These are phyloP conservation scores for Boletus eberwhitei DNA, from an alignment of 768 basidiomycete genomes.

Conservation along the genomic window DNA sequence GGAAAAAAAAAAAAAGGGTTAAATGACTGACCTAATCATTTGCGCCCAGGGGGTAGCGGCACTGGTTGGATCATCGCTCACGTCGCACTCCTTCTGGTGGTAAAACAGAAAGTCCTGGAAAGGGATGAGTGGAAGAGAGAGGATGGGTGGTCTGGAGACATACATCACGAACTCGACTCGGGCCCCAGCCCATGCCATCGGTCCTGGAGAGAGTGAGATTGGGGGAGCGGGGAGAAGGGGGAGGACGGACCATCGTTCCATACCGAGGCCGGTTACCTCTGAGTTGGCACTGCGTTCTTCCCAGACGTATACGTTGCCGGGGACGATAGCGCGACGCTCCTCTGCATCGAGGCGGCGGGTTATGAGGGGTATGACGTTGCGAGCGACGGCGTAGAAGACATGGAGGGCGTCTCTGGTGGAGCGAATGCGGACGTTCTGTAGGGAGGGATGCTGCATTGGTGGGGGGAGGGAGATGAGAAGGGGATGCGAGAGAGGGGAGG, in stretches of 20 bases:
- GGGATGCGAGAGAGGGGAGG: slow-evolving; percentile 22
- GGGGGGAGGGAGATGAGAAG: slow-evolving; percentile 26
- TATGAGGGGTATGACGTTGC: slow-evolving; percentile 66
- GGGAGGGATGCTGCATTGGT: slow-evolving; percentile 71
- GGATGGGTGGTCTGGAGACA: background rate
- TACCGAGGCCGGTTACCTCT: slow-evolving; percentile 78
- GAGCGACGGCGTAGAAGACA: slow-evolving; percentile 76
- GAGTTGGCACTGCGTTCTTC: slow-evolving; percentile 83
- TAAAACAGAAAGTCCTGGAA: slow-evolving; percentile 54
- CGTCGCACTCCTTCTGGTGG: slow-evolving; percentile 46
- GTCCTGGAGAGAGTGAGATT: slow-evolving; percentile 35
- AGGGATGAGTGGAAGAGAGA: slow-evolving; percentile 3
- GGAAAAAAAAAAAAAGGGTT: slow-evolving; percentile 12
- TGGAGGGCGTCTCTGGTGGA: slow-evolving; percentile 78
- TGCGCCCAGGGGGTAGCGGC: slow-evolving; percentile 72
- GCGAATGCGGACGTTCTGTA: slow-evolving; percentile 72
- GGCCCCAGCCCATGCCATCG: slow-evolving; percentile 80
- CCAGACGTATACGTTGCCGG: slow-evolving; percentile 86
- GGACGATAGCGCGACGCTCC: slow-evolving; percentile 66
- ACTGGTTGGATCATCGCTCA: slow-evolving; percentile 36
- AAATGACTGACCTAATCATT: slow-evolving; percentile 56
- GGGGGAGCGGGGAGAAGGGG: background rate
- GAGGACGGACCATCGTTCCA: slow-evolving; percentile 69
- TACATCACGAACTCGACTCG: slow-evolving; percentile 63
- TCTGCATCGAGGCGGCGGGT: slow-evolving; percentile 80